Conservation (phyloP, 306 rosid genomes). For the Boehmeria nivea region DNA sequence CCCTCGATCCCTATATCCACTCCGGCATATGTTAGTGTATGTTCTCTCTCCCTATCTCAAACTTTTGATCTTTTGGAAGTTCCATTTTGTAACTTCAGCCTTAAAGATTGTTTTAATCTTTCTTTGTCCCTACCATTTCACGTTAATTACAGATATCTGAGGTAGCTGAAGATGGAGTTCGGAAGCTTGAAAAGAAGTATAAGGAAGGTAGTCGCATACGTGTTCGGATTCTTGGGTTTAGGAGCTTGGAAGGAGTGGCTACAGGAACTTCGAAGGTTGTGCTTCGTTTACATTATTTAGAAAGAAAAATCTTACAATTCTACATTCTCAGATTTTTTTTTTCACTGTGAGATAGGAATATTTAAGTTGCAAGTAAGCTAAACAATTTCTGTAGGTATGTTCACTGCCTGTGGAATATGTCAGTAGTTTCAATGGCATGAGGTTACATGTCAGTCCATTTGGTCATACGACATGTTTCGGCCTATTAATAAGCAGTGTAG, state of each 20-base stretch:
- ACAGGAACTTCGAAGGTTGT: constrained; percentile 82
- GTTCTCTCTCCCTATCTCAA: constrained; percentile 14
- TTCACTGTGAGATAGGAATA: background rate
- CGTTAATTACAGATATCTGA: constrained; percentile 56
- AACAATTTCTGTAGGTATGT: too few species aligned
- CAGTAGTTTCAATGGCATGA: too few species aligned
- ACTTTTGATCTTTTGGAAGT: background rate
- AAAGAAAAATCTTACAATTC: background rate
- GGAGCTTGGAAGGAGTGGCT: constrained; percentile 91
- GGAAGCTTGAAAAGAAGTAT: constrained; percentile 80
- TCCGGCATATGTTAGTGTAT: constrained; percentile 76
- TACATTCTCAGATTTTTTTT: background rate
- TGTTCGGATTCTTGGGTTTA: constrained; percentile 79
- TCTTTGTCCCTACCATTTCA: constrained; percentile 16
- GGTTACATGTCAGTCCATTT: too few species aligned
- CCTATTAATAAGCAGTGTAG: background rate
- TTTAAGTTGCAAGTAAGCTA: too few species aligned
- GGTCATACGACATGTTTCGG: too few species aligned
- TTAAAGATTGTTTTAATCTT: constrained; percentile 6
- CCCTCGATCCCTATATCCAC: constrained; percentile 64
- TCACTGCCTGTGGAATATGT: too few species aligned
- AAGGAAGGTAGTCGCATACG: constrained; percentile 74
- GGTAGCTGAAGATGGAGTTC: constrained; percentile 63
- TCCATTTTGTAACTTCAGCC: constrained; percentile 8
- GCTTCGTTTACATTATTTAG: constrained; percentile 3